Percentiles rank a stretch among this genome's conserved stretches.
Conservation (phyloP, 495 filamentous ascomycete species). For the Clohesyomyces aquaticus region DNA sequence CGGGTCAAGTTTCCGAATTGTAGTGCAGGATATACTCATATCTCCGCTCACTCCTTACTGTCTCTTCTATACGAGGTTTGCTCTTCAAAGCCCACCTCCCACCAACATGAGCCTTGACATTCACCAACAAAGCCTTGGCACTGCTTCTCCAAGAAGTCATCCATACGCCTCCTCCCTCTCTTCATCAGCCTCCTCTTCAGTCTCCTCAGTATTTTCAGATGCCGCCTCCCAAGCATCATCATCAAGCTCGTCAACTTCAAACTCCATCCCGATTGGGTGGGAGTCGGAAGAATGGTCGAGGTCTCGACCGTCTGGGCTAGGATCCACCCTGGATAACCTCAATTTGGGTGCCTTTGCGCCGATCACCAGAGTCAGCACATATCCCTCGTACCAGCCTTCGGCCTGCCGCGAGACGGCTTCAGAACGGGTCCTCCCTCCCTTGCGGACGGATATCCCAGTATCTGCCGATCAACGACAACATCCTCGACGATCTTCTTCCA, state of each 20-base stretch:
- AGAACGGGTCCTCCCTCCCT: conserved; percentile 31
- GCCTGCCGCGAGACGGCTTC: conserved; percentile 29
- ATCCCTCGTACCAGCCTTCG: conserved; percentile 34
- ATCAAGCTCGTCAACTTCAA: conserved; percentile 30
- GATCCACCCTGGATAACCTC: conserved; percentile 5
- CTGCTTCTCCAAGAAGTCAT: conserved; percentile 35
- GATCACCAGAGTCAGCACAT: conserved; percentile 35
- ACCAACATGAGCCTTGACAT: conserved; percentile 39
- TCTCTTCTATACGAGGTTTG: conserved; percentile 12
- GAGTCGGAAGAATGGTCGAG: conserved; percentile 39
- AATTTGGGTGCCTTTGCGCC: conserved; percentile 26
- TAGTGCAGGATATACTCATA: conserved; percentile 21
- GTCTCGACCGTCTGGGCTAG: conserved; percentile 2
- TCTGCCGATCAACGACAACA: conserved; percentile 75
- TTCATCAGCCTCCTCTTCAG: conserved; percentile 73
- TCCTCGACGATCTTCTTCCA: conserved; percentile 65
- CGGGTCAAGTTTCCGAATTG: conserved; percentile 28
- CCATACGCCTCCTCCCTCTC: conserved; percentile 71
- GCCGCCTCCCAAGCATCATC: conserved; percentile 58
- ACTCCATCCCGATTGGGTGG: conserved; percentile 21
- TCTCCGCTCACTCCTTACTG: conserved; percentile 40
- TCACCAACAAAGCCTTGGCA: conserved; percentile 29
- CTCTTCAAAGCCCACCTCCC: conserved; percentile 14
- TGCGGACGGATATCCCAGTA: conserved; percentile 34
- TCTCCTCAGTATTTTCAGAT: conserved; percentile 78